Conservation (phyloP, 306 rosid species). For the Trichosanthes cucumerina region DNA sequence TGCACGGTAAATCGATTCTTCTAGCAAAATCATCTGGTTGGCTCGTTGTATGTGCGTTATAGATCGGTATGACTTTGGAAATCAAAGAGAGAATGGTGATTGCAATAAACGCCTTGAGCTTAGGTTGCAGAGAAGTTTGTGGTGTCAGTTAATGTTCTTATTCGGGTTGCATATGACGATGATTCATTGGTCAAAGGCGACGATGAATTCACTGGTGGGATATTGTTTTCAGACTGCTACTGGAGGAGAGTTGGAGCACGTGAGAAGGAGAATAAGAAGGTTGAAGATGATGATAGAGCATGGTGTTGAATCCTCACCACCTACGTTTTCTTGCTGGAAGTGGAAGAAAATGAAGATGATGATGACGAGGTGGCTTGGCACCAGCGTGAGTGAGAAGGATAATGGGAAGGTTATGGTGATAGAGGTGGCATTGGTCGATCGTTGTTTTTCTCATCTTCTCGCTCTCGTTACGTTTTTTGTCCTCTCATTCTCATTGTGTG, state of each 20-base stretch:
- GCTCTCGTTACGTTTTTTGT: too few species aligned
- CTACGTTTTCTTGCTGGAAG: too few species aligned
- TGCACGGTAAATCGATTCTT: conserved; percentile 27
- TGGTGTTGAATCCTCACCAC: too few species aligned
- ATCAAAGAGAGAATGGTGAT: conserved; percentile 38
- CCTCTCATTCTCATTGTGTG: too few species aligned
- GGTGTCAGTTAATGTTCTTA: conserved; percentile 38
- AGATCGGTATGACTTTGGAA: conserved; percentile 58
- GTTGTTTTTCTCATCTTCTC: too few species aligned
- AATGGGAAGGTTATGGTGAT: too few species aligned
- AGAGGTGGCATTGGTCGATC: too few species aligned
- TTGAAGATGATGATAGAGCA: too few species aligned
- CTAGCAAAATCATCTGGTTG: conserved; percentile 22
- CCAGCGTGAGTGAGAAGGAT: too few species aligned
- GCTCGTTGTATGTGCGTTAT: conserved; percentile 47
- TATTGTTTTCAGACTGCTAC: conserved; percentile 31
- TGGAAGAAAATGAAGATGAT: too few species aligned
- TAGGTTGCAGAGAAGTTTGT: conserved; percentile 21
- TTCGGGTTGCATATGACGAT: conserved; percentile 72
- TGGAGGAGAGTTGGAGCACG: conserved; percentile 41
- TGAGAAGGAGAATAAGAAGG: too few species aligned
- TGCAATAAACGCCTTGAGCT: conserved; percentile 17
- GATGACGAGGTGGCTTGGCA: too few species aligned
- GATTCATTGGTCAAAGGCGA: conserved; percentile 50
- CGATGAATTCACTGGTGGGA: conserved; percentile 84